phyloP scores from a whole-genome alignment of 495 filamentous ascomycete genomes.

The Aspergillus ellipticus region DNA sequence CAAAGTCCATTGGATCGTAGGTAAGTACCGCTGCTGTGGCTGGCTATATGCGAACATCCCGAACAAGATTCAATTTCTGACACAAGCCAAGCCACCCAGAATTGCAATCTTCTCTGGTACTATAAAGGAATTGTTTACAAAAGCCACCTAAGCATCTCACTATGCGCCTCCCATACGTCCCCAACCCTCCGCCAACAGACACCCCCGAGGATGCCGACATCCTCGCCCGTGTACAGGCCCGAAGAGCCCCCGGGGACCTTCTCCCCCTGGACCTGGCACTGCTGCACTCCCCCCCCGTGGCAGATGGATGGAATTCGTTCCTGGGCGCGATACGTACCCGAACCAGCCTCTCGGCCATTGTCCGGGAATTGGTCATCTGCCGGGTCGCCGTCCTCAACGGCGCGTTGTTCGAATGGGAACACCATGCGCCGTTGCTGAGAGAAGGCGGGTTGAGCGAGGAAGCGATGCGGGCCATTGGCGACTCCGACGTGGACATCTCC shows the following conservation, averaged over 20 bases:
- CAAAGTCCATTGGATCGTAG: too few relatives aligned
- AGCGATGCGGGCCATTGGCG: constrained; percentile 42
- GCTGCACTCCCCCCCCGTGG: constrained; percentile 66
- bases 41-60: too few relatives aligned
- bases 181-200: constrained; percentile 50
- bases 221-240: constrained; percentile 56
- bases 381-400: constrained; percentile 69
- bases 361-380: constrained; percentile 70
- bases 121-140: too few relatives aligned
- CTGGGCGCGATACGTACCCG: constrained; percentile 68
- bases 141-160: constrained; percentile 22
- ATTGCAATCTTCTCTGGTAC: too few relatives aligned
- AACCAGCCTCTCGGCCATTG: constrained; percentile 53
- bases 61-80: too few relatives aligned
- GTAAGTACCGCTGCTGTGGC: not conserved
- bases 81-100: too few relatives aligned
- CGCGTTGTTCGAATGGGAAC: constrained; percentile 76
- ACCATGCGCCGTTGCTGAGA: constrained; percentile 64
- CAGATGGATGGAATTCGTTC: constrained; percentile 80
- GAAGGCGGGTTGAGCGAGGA: constrained; percentile 45
- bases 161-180: constrained; percentile 72
- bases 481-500: constrained; percentile 22
- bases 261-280: constrained; percentile 70
- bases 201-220: constrained; percentile 50
- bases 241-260: constrained; percentile 60